Percentiles rank a stretch among this genome's conserved stretches.
These are phyloP conservation scores for Erysimum pusillum DNA, from an alignment of 441 rosid genomes.

Conservation along the genomic window DNA sequence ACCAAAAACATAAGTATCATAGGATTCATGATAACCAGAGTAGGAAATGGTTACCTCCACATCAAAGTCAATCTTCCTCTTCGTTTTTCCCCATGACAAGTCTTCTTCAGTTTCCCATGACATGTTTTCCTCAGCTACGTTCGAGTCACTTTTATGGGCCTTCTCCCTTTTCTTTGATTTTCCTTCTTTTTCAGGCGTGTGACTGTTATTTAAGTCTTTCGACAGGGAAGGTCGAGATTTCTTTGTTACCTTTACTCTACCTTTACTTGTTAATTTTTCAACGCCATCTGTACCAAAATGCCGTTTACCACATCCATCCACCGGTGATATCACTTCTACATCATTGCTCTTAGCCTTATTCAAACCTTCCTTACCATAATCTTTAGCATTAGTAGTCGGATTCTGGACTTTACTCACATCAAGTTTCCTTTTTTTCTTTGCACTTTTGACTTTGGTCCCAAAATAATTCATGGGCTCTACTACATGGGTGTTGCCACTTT, in stretches of 20 bases:
- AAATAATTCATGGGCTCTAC: not conserved
- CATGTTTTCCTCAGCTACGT: not conserved
- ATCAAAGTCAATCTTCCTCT: slow-evolving; percentile 61
- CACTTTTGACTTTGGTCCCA: slow-evolving; percentile 4
- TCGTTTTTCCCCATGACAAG: slow-evolving; percentile 43
- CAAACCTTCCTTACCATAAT: not conserved
- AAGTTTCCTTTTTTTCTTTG: slow-evolving; percentile 5
- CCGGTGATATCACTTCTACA: slow-evolving; percentile 1
- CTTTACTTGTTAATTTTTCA: not conserved
- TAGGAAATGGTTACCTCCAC: slow-evolving; percentile 52
- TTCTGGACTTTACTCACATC: not conserved
- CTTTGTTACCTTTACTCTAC: slow-evolving; percentile 16
- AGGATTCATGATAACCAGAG: slow-evolving; percentile 9
- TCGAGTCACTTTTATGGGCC: slow-evolving; percentile 13
- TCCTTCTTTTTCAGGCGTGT: slow-evolving; percentile 12
- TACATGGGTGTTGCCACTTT: slow-evolving; percentile 9
- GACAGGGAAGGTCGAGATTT: slow-evolving; percentile 1
- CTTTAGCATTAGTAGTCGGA: slow-evolving; percentile 8
- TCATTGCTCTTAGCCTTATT: slow-evolving; percentile 1
- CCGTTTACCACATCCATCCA: slow-evolving; percentile 33
- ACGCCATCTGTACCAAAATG: slow-evolving; percentile 14
- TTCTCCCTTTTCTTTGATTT: slow-evolving; percentile 18
- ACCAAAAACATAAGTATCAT: slow-evolving; percentile 11
- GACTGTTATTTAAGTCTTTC: not conserved
- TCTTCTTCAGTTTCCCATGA: not conserved